phyloP scores from a whole-genome alignment of 2,329 filamentous ascomycete species.

The Remersonia thermophila region DNA sequence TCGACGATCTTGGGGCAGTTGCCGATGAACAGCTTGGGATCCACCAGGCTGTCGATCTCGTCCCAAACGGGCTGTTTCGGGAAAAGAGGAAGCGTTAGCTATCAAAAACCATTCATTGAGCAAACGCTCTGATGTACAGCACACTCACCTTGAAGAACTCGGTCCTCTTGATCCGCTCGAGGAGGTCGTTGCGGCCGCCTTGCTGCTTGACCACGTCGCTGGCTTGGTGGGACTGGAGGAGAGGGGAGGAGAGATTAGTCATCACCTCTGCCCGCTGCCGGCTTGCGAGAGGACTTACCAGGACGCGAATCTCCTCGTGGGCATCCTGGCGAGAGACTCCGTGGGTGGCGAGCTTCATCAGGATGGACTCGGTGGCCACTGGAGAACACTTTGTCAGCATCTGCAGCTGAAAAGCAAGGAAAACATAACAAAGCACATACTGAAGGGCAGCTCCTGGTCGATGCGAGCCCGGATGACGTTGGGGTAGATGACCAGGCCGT shows the following conservation, averaged over 20 bases:
- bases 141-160: constrained; percentile 50
- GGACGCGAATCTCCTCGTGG: constrained; percentile 76
- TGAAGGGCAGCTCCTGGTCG: constrained; percentile 73
- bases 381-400: background rate
- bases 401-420: background rate
- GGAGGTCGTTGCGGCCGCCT: constrained; percentile 68
- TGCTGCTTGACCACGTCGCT: constrained; percentile 39
- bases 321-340: constrained; percentile 66
- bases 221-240: constrained; percentile 23
- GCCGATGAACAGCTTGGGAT: constrained; percentile 38
- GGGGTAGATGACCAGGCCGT: constrained; percentile 65
- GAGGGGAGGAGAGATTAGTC: no score
- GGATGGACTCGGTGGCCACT: constrained; percentile 41
- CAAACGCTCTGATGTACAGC: no score
- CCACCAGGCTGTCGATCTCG: constrained; percentile 55
- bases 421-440: constrained; percentile 1
- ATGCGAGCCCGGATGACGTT: constrained; percentile 55
- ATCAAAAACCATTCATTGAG: background rate
- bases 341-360: constrained; percentile 64
- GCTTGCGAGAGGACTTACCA: constrained; percentile 27
- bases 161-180: constrained; percentile 60
- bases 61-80: constrained; percentile 45
- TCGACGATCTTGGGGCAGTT: constrained; percentile 17
- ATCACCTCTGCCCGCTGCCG: no score
- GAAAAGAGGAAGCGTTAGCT: no score